Evolutionary conservation across 148 eudicot species (phyloP).

Genomic region (Hydrangea macrophylla): DNA sequence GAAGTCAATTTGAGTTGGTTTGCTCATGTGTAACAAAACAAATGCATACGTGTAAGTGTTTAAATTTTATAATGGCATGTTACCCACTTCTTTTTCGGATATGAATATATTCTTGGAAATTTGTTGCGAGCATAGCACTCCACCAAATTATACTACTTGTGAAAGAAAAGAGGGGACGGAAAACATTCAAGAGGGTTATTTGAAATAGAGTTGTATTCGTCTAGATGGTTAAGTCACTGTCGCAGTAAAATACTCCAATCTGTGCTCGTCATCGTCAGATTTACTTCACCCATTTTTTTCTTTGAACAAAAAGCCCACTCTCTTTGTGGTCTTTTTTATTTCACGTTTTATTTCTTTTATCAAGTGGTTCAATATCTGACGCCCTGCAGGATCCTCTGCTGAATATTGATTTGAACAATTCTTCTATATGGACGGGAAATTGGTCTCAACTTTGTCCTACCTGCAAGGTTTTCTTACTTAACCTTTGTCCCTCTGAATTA

Average conservation of each 20-base stretch:
- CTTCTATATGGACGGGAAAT: constrained; percentile 51
- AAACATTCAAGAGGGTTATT: too few species aligned
- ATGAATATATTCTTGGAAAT: too few species aligned
- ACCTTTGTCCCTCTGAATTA: background rate
- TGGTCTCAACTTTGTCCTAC: constrained; percentile 84
- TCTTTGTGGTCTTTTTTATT: background rate
- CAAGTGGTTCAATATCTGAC: background rate
- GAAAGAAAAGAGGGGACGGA: too few species aligned
- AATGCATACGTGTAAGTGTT: background rate
- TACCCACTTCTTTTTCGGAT: too few species aligned
- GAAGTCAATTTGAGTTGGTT: background rate
- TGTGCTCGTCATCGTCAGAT: background rate
- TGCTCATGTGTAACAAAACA: too few species aligned
- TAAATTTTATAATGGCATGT: background rate
- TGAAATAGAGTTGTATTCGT: too few species aligned
- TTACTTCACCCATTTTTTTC: background rate
- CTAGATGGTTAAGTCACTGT: too few species aligned
- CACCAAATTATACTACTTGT: too few species aligned
- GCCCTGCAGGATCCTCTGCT: constrained; percentile 68
- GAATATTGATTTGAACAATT: constrained; percentile 53
- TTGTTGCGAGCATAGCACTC: too few species aligned
- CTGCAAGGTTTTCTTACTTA: constrained; percentile 44
- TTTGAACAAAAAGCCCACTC: background rate
- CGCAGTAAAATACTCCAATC: too few species aligned
- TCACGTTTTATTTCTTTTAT: background rate